Conservation (phyloP, 2,329 filamentous ascomycete species). For the Aspergillus oerlinghausenensis region DNA sequence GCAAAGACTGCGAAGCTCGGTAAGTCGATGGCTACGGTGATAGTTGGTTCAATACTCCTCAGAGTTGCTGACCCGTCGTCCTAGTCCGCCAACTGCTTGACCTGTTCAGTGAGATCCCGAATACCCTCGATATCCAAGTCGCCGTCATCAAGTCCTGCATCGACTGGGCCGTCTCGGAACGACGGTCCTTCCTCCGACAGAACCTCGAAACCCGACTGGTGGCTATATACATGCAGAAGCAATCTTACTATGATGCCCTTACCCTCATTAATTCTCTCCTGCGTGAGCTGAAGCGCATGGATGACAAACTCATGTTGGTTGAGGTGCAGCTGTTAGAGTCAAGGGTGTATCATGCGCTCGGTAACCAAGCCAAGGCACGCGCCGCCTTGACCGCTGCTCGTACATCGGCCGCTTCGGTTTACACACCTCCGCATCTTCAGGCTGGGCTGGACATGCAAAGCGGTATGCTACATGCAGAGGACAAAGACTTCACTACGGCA, state of each 20-base stretch:
- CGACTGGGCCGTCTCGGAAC: constrained; percentile 95
- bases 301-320: constrained; percentile 96
- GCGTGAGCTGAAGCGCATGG: constrained; percentile 92
- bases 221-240: constrained; percentile 90
- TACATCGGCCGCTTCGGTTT: constrained; percentile 93
- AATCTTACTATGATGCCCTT: constrained; percentile 94
- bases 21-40: constrained; percentile 45
- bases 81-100: constrained; percentile 93
- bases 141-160: constrained; percentile 97
- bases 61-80: constrained; percentile 1
- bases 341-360: constrained; percentile 92
- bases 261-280: constrained; percentile 94
- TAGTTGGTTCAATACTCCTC: not conserved
- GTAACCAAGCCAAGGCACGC: constrained; percentile 92
- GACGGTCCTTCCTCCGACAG: constrained; percentile 92
- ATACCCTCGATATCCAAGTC: constrained; percentile 92
- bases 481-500: constrained; percentile 97
- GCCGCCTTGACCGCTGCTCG: constrained; percentile 91
- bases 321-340: constrained; percentile 98
- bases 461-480: constrained; percentile 96
- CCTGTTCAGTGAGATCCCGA: constrained; percentile 87
- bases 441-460: constrained; percentile 98
- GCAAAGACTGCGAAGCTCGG: constrained; percentile 97
- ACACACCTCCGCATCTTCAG: constrained; percentile 91
- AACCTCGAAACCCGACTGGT: constrained; percentile 97